Evolutionary conservation across 108 stramenopile genomes (phyloP), one percentile per base, ranked within the genome.

Genomic region (Cyclostephanos tholiformis): DNA sequence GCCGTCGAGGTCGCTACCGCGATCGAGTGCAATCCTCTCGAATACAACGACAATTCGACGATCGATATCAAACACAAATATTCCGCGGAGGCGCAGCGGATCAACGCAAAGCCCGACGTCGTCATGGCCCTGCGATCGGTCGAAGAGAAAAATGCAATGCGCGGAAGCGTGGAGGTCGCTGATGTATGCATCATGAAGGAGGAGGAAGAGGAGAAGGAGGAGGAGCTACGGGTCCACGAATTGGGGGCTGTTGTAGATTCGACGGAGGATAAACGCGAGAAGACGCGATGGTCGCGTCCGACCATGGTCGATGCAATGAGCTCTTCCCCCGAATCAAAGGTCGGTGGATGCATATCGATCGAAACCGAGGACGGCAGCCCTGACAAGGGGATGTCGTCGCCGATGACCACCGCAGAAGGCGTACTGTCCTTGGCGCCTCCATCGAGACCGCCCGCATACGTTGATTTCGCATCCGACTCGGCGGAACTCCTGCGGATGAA

Each of bases 401-500:
- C 57, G 58, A 1, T 6, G 13, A 1, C 4, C 68, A 0, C 11
- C 1, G 16, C 14, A 16, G 11, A 32, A 0, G 2, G 20, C 11
- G n/a, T 44, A 48, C 71, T 19, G 63, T 19, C 67, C 26, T 19
- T 53, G 16, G 16, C 50, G 30, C n/a, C 30, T 25, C 16, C 11
- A 27, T 14, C 61, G 51, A 48, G 50, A 67, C 27, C 66, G 65
- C 20, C 38, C 4, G 36, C 36, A 6, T 36, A 36, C 10, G 36
- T 43, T 23, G 11, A 65, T 65, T 35, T 73, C 27, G 63, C 51
- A 13, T 71, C 77, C 25, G 14, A 26, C 22, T 52, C 65, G 46
- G 72, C 71, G 3, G 63, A 64, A 58, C 19, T 64, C 55, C 71
- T 77, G 22, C 70, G 49, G 6, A 77, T 77, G 71, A 77, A 73